These are phyloP conservation scores for Stephanodiscus minutulus DNA, from an alignment of 108 stramenopile genomes.

Conservation along the genomic window DNA sequence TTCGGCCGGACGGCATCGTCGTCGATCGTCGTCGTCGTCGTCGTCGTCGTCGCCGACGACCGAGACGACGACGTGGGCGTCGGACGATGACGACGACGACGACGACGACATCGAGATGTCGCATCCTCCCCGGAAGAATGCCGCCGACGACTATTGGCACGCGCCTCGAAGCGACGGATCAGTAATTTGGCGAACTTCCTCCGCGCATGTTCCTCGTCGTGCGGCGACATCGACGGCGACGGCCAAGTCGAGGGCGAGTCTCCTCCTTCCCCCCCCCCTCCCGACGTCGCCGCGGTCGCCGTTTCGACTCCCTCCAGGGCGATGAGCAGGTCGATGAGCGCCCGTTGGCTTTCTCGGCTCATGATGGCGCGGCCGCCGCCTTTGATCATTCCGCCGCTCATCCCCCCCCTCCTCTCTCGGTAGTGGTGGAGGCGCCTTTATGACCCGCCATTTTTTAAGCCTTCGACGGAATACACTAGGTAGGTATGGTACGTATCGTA, in stretches of 20 bases:
- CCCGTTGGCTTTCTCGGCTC: conserved; percentile 41
- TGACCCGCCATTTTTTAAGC: too few species aligned
- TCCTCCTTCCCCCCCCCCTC: conserved; percentile 7
- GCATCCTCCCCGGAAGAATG: background rate
- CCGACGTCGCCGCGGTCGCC: too few species aligned
- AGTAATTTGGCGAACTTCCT: conserved; percentile 47
- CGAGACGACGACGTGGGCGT: background rate
- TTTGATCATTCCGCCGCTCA: conserved; percentile 57
- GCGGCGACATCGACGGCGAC: background rate
- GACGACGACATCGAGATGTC: background rate
- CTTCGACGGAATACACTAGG: too few species aligned
- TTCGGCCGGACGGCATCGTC: conserved; percentile 19
- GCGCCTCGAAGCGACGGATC: conserved; percentile 35
- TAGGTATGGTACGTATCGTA: too few species aligned
- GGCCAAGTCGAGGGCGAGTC: conserved; percentile 14
- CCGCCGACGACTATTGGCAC: too few species aligned
- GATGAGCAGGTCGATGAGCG: conserved; percentile 50
- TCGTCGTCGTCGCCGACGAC: background rate
- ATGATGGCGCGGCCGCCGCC: conserved; percentile 65
- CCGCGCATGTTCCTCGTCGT: conserved; percentile 35
- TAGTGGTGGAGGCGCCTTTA: too few species aligned
- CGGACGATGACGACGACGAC: background rate
- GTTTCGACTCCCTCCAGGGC: conserved; percentile 20
- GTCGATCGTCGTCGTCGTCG: too few species aligned
- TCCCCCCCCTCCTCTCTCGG: too few species aligned